Evolutionary conservation across 768 basidiomycete species (phyloP).

Genomic region (Leccinum barrowsii): DNA sequence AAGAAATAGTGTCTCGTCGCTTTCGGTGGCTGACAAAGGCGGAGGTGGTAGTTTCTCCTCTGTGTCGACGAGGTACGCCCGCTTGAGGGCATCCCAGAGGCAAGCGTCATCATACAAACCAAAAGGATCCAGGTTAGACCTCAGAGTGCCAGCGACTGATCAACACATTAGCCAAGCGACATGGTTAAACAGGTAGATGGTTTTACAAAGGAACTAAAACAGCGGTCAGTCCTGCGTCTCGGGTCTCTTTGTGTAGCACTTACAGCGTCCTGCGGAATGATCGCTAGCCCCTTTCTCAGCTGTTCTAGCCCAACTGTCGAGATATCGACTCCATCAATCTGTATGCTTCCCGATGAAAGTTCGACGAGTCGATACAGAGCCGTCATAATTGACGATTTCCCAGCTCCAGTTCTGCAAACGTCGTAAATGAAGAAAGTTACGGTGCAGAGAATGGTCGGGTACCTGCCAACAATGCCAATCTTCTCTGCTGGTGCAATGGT

Average conservation of each 20-base stretch:
- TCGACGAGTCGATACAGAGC: constrained; percentile 86
- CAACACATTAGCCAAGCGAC: constrained; percentile 9
- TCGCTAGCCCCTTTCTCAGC: constrained; percentile 63
- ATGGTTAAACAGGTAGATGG: neutral
- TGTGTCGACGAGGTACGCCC: constrained; percentile 75
- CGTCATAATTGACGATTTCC: constrained; percentile 88
- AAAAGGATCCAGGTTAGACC: constrained; percentile 90
- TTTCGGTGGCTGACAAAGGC: constrained; percentile 34
- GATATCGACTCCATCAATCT: constrained; percentile 81
- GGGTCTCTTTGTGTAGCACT: neutral
- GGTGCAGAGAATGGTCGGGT: constrained; percentile 6
- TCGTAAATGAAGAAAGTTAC: neutral
- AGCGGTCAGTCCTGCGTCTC: neutral
- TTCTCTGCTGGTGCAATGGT: constrained; percentile 75
- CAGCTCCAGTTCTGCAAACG: constrained; percentile 66
- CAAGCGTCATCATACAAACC: constrained; percentile 71
- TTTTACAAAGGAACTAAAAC: constrained; percentile 38
- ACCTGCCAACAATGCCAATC: constrained; percentile 83
- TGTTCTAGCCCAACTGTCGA: constrained; percentile 76
- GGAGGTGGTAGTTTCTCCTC: constrained; percentile 14
- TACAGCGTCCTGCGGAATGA: constrained; percentile 75
- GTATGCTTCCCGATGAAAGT: constrained; percentile 66
- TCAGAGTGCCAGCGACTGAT: constrained; percentile 71
- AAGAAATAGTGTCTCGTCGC: constrained; percentile 22
- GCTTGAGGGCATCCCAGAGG: constrained; percentile 85